Evolutionary conservation across 352 stramenopile species (phyloP).

Genomic region (Pythium myriotylum): DNA sequence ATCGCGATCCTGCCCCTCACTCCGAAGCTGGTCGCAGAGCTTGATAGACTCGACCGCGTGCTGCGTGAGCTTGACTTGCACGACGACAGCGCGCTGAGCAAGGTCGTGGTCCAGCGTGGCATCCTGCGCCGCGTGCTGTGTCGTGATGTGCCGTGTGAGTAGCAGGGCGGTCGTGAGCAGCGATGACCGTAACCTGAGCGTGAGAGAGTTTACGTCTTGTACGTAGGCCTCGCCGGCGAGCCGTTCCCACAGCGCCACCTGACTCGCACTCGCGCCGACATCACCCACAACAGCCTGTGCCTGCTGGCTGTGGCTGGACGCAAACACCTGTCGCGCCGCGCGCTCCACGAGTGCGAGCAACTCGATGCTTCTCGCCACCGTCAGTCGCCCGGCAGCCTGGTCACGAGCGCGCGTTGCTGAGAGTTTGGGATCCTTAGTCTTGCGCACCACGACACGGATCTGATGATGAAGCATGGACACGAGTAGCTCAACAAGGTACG

Average conservation of each 20-base stretch:
- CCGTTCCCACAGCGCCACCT: constrained; percentile 33
- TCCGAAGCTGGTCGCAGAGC: constrained; percentile 33
- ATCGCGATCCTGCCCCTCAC: not conserved
- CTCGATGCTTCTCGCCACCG: constrained; percentile 32
- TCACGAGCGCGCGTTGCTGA: constrained; percentile 53
- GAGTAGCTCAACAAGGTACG: constrained; percentile 56
- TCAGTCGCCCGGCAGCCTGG: constrained; percentile 24
- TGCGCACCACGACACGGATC: constrained; percentile 55
- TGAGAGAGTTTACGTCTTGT: constrained; percentile 31
- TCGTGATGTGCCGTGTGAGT: constrained; percentile 45
- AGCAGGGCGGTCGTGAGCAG: constrained; percentile 56
- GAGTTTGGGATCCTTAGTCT: constrained; percentile 62
- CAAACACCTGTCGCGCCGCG: constrained; percentile 27
- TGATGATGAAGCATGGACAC: constrained; percentile 80
- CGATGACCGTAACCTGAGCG: constrained; percentile 36
- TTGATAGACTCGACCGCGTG: constrained; percentile 58
- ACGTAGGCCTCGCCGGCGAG: constrained; percentile 34
- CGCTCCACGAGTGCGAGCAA: constrained; percentile 37
- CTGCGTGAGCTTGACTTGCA: constrained; percentile 57
- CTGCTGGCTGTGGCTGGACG: constrained; percentile 19
- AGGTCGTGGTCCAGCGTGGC: constrained; percentile 13
- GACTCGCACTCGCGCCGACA: constrained; percentile 5
- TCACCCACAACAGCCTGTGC: not conserved
- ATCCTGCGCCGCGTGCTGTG: constrained; percentile 6
- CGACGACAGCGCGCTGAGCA: constrained; percentile 22